phyloP scores from a whole-genome alignment of 2,329 filamentous ascomycete genomes.

The Ceratocystis lukuohia region DNA sequence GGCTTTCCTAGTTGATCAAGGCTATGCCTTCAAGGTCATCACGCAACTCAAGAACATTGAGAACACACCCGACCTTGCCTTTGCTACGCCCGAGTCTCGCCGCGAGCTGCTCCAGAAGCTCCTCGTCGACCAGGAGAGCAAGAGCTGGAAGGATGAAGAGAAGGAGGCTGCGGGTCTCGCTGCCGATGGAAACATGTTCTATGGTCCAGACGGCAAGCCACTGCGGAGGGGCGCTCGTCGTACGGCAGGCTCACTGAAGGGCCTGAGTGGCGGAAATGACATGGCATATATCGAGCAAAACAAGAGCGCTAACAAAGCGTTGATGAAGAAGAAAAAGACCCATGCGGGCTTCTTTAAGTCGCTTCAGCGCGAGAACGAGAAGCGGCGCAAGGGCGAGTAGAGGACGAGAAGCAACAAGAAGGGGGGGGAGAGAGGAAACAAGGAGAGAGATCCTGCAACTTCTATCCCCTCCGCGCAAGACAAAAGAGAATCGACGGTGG shows the following conservation, averaged over 20 bases:
- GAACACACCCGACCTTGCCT: conserved; percentile 65
- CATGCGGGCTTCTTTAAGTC: conserved; percentile 31
- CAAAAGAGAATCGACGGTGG: neutral
- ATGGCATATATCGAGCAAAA: conserved; percentile 94
- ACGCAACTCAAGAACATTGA: conserved; percentile 89
- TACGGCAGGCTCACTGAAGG: conserved; percentile 72
- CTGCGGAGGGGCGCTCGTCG: conserved; percentile 36
- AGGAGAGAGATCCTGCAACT: neutral
- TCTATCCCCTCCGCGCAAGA: too few species aligned
- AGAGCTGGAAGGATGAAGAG: conserved; percentile 20
- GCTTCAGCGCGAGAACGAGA: conserved; percentile 30
- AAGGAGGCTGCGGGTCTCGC: conserved; percentile 15
- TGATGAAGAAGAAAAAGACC: conserved; percentile 31
- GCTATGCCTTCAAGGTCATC: conserved; percentile 98
- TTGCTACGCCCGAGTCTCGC: conserved; percentile 63
- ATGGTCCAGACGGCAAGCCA: conserved; percentile 21
- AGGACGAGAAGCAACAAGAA: neutral
- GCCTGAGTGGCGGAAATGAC: conserved; percentile 80
- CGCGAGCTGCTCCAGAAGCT: conserved; percentile 81
- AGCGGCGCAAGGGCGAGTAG: conserved; percentile 18
- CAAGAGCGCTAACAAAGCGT: conserved; percentile 46
- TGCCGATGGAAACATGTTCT: conserved; percentile 20
- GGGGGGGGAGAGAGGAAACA: neutral
- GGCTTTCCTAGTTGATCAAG: conserved; percentile 93
- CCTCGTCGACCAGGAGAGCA: conserved; percentile 63